Conservation (phyloP, 768 basidiomycete genomes). For the Tricholoma flavovirens region DNA sequence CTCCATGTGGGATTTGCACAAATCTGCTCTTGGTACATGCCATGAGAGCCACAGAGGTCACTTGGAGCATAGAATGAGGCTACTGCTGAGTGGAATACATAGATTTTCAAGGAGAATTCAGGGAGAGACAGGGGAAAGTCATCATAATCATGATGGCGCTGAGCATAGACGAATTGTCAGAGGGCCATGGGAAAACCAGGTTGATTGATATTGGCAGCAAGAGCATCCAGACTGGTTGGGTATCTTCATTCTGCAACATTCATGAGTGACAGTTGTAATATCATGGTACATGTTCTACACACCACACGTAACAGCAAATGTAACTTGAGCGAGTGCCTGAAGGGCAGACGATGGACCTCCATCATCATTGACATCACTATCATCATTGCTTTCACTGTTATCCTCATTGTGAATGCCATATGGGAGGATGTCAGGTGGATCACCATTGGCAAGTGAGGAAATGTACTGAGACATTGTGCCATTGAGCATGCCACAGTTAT, state of each 20-base stretch:
- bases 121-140: not conserved
- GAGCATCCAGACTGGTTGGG: not conserved
- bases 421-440: too few relatives aligned
- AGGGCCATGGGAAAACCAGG: not conserved
- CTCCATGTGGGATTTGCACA: not conserved
- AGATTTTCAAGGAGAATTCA: not conserved
- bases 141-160: not conserved
- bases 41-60: not conserved
- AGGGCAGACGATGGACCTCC: not conserved
- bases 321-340: not conserved
- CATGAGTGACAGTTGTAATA: not conserved
- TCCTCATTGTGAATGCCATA: too few relatives aligned
- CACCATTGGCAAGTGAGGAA: too few relatives aligned
- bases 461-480: too few relatives aligned
- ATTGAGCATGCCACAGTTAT: too few relatives aligned
- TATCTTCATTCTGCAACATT: slow-evolving; percentile 1
- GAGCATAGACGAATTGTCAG: not conserved
- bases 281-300: not conserved
- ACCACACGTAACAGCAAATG: not conserved
- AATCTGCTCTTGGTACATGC: not conserved
- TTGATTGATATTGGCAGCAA: not conserved
- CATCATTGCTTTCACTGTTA: too few relatives aligned
- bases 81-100: not conserved
- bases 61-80: not conserved
- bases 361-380: too few relatives aligned